Base-by-base conservation (phyloP, 2,329 filamentous ascomycete species). In the Nothopassalora personata region DNA sequence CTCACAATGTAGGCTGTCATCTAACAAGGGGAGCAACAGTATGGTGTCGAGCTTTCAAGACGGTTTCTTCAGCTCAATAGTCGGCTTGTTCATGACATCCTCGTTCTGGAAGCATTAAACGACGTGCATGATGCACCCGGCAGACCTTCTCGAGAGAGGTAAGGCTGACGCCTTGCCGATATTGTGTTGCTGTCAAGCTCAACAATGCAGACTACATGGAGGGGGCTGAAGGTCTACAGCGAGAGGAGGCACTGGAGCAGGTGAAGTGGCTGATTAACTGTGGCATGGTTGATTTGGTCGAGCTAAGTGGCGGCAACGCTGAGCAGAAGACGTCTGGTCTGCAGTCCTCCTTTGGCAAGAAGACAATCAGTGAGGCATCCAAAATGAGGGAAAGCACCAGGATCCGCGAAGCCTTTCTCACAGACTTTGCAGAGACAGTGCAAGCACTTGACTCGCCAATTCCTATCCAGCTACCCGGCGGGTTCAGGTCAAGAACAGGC, bases 321-420 rank as follows among this genome's bases (percentile, higher is more conserved):
- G 63, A 70, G 57, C 53, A 66, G 11, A 67, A 64, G 48, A 62
- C 55, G 7, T 65, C 58, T 8, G 61, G 62, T 8, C 51, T 71
- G 31, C 66, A 61, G 54, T 63, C 56, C 50, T 62, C 56, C 5
- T 69, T 66, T 43, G 65, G 56, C 47, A 64, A 66, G 10, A 59
- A 27, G 6, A 51, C 75, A 67, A 78, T 80, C 74, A 68, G 76
- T 61, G 57, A 66, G 28, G 57, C 49, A 51, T 43, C 61, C 56
- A 63, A 60, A 59, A 57, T 60, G 53, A 53, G 55, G 62, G 65
- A 69, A 59, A 70, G 63, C 31, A 85, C 83, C 0, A 72, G 74
- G 11, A 78, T 79, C 0, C 79, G 86, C 7, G 86, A 89, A 65
- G 84, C 85, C 0, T 89, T 86, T 75, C 89, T 90, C 73, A 75